Evolutionary conservation across 495 filamentous ascomycete genomes (phyloP), one percentile per base, ranked within the genome.

Genomic region (Penicillium atrosanguineum): DNA sequence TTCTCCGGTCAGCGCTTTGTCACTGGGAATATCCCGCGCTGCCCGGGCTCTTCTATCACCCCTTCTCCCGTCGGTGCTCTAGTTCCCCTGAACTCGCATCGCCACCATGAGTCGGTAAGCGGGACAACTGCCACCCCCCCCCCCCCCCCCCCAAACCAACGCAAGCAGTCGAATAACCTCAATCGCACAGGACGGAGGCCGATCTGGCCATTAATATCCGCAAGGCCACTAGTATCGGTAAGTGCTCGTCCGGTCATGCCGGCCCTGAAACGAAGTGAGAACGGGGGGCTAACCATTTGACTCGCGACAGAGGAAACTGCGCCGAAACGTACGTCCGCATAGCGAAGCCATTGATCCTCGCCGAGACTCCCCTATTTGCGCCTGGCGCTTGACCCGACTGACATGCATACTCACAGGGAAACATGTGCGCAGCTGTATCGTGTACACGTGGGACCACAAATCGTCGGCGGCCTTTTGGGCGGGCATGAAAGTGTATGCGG

Each of bases 361-460:
- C 15, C 42, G 38, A 16, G 14, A 11, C 26, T n/a, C 1, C 23
- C 21, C 38, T 26, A 25, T 50, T 43, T 29, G 48, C 16, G 39
- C 8, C n/a, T n/a, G 16, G 11, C 4, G 15, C 12, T 57, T 56
- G 44, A 50, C 21, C 50, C 47, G 47, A 59, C 59, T 57, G 52
- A 59, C 52, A 16, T 16, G 23, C 25, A 6, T 45, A 26, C 39
- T 38, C 37, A 26, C 56, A 87, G 85, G 86, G 58, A 98, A 98
- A 73, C 94, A 98, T 91, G 94, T 98, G 54, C 87, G 94, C 53
- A 91, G 88, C 64, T 95, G 90, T 68, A 98, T 98, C 69, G 92
- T 98, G 40, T 97, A 98, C 69, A 97, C 94, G 51, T 98, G 94
- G 94, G 94, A 98, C 76, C 91, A 97, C 79, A 97, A 97, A 76